Base-by-base conservation (phyloP, 257 asterid genomes). In the Fraxinus excelsior region DNA sequence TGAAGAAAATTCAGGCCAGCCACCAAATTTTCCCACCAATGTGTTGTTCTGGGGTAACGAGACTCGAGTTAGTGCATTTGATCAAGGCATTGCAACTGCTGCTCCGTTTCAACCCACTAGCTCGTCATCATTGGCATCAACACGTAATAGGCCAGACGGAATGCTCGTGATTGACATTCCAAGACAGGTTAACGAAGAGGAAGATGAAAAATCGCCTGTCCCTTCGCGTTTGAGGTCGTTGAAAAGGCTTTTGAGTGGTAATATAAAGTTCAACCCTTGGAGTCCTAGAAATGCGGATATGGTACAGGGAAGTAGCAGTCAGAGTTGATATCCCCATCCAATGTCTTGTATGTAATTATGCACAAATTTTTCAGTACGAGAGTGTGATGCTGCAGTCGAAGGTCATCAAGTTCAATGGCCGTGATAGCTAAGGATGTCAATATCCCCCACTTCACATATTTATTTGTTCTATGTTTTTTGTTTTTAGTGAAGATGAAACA, bases 21-120 rank as follows among this genome's bases (percentile, higher is more conserved):
- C 86, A 1, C 86, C 77, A 7, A 80, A 83, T 92, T 84, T 94
- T 23, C 97, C 97, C 0, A 88, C 97, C 66, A 92, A 92, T 83
- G 96, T 90, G 70, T 74, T 94, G 81, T 88, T 89, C 74, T 94
- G 94, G 96, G 97, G 97, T 4, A 70, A 94, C 58, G 96, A 94
- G 74, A 86, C 88, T 68, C 84, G 75, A 75, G 91, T 94, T 21
- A 90, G 96, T 80, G 87, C 91, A 18, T 77, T 88, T 34, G 86
- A 77, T 78, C 91, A 84, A 80, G 31, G 5, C 75, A 68, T 32
- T 32, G 35, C 35, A 32, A 32, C 35, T 32, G 35, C 74, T 11
- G 69, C 34, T 79, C 74, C 67, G 0, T 23, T 83, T 32, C 85
- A 78, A 44, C 72, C 85, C 5, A 81, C 89, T 14, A 28, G 42